phyloP scores from a whole-genome alignment of 78 protist species.

The Cavenderia fasciculata region DNA sequence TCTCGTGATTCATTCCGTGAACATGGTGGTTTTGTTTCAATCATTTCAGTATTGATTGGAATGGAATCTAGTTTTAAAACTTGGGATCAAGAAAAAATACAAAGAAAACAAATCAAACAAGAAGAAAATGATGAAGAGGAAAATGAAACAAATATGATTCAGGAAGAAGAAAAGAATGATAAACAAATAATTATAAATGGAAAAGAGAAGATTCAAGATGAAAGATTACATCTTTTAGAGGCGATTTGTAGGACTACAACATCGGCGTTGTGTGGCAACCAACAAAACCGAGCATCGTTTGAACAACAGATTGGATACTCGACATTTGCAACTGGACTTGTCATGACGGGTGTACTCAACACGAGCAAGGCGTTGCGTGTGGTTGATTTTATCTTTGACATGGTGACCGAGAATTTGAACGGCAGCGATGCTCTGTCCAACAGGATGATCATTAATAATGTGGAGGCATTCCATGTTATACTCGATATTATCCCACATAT shows the following conservation, averaged over 20 bases:
- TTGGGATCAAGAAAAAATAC: background rate
- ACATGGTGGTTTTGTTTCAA: slow-evolving; percentile 75
- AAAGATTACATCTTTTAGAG: slow-evolving; percentile 20
- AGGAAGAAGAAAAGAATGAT: background rate
- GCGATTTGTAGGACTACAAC: slow-evolving; percentile 50
- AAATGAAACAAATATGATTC: background rate
- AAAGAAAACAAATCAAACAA: background rate
- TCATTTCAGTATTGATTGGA: slow-evolving; percentile 26
- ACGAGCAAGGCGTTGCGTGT: slow-evolving; percentile 9
- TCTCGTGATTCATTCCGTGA: slow-evolving; percentile 66
- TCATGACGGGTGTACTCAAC: slow-evolving; percentile 30
- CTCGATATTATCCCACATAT: slow-evolving; percentile 65
- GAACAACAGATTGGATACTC: slow-evolving; percentile 72
- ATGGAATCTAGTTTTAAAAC: slow-evolving; percentile 44
- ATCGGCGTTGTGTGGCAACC: slow-evolving; percentile 41
- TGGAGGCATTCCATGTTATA: slow-evolving; percentile 33
- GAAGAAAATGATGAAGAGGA: background rate
- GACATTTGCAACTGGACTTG: slow-evolving; percentile 43
- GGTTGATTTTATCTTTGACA: slow-evolving; percentile 49
- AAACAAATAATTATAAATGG: too few species aligned
- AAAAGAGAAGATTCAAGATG: background rate
- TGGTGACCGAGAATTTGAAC: slow-evolving; percentile 60
- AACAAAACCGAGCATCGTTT: slow-evolving; percentile 19
- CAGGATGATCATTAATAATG: slow-evolving; percentile 50
- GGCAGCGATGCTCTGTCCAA: slow-evolving; percentile 6